A percentile compares a stretch with the other conserved stretches of the same genome.
phyloP scores from a whole-genome alignment of 768 basidiomycete species.

The Podaxis sp. region DNA sequence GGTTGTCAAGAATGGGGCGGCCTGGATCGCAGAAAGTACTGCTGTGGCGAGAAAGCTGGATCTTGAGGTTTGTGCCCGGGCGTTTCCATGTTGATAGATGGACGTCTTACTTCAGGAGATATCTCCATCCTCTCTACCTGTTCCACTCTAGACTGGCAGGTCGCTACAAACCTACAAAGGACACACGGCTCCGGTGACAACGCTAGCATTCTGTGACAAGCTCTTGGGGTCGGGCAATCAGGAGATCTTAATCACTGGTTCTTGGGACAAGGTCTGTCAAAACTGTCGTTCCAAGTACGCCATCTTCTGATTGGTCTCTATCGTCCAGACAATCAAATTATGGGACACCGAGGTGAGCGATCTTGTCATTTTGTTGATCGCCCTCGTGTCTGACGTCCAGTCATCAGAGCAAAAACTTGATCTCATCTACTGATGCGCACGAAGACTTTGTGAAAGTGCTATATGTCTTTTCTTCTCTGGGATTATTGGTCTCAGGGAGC shows the following conservation, averaged over 20 bases:
- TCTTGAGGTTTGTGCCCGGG: constrained; percentile 56
- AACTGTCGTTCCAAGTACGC: neutral
- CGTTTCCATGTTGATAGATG: neutral
- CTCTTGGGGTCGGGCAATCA: constrained; percentile 31
- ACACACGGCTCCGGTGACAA: constrained; percentile 87
- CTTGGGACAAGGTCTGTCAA: constrained; percentile 79
- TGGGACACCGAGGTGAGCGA: constrained; percentile 74
- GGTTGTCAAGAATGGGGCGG: constrained; percentile 55
- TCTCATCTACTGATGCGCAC: constrained; percentile 76
- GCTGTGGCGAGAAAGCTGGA: constrained; percentile 69
- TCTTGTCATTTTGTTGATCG: constrained; percentile 1
- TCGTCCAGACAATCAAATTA: constrained; percentile 69
- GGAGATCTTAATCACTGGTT: constrained; percentile 75
- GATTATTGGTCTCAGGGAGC: constrained; percentile 76
- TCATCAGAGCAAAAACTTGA: constrained; percentile 58
- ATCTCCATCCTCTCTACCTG: neutral
- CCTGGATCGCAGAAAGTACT: constrained; percentile 89
- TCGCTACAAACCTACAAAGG: constrained; percentile 73
- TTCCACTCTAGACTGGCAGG: constrained; percentile 68
- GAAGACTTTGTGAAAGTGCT: constrained; percentile 89
- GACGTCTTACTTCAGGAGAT: neutral
- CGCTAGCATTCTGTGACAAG: constrained; percentile 61
- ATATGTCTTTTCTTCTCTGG: constrained; percentile 59
- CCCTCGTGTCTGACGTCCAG: neutral
- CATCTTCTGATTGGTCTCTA: constrained; percentile 8